Conservation (phyloP, 306 rosid genomes). For the Astragalus membranaceus region DNA sequence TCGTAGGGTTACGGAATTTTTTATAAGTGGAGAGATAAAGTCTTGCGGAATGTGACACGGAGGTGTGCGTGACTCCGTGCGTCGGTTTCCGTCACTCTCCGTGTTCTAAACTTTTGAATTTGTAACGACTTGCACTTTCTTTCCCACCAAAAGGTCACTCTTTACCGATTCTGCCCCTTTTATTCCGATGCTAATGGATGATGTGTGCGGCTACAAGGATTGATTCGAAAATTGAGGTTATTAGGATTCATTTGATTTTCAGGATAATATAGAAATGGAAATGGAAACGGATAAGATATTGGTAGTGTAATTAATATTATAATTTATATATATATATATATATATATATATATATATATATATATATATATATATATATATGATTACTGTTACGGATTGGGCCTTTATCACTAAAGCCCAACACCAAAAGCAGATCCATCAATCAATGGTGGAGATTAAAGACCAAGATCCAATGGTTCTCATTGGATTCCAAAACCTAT, state of each 20-base stretch:
- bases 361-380: no score
- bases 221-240: background rate
- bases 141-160: slow-evolving; percentile 1
- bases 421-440: no score
- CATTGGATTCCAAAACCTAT: no score
- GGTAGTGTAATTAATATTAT: no score
- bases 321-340: no score
- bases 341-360: no score
- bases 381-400: no score
- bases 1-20: background rate
- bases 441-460: no score
- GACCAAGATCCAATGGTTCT: no score
- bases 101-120: slow-evolving; percentile 9
- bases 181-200: background rate
- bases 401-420: no score
- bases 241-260: background rate
- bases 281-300: no score
- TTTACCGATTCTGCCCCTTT: background rate
- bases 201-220: background rate
- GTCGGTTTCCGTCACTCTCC: background rate
- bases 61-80: background rate
- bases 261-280: no score
- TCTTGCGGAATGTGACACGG: background rate
- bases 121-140: background rate
- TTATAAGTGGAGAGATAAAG: background rate